Evolutionary conservation across 1,284 basidiomycete genomes (phyloP).

Genomic region (Exobasidium cylindrosporum): DNA sequence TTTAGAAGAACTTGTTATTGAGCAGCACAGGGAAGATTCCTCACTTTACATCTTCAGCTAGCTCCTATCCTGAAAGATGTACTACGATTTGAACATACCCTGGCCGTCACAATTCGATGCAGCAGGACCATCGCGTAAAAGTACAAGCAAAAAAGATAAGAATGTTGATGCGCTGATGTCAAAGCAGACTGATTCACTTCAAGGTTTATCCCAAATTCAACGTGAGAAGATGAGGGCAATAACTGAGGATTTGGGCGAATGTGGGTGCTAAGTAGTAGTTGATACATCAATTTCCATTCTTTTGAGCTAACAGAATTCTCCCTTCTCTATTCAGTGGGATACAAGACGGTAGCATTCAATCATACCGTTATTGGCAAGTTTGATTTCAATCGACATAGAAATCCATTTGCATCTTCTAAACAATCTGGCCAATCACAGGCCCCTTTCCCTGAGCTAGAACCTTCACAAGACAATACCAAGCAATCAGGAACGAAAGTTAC

Average conservation of each 20-base stretch:
- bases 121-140: background rate
- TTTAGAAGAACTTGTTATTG: too few species aligned
- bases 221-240: constrained; percentile 3
- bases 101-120: constrained; percentile 6
- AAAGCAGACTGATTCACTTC: background rate
- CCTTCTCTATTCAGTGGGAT: constrained; percentile 22
- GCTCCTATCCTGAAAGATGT: constrained; percentile 6
- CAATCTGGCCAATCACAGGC: constrained; percentile 20
- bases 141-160: constrained; percentile 1
- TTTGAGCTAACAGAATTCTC: background rate
- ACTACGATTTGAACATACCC: constrained; percentile 11
- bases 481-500: constrained; percentile 16
- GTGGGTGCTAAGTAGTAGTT: constrained; percentile 7
- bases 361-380: constrained; percentile 34
- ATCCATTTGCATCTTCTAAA: constrained; percentile 25
- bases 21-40: background rate
- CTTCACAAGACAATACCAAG: constrained; percentile 15
- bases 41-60: background rate
- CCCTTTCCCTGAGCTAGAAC: constrained; percentile 47
- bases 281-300: background rate
- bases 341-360: constrained; percentile 44
- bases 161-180: background rate
- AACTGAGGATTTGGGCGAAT: constrained; percentile 2
- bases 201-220: background rate
- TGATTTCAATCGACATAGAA: constrained; percentile 28